These are phyloP conservation scores for Allium fistulosum DNA, from an alignment of 106 monocot species.

Conservation along the genomic window DNA sequence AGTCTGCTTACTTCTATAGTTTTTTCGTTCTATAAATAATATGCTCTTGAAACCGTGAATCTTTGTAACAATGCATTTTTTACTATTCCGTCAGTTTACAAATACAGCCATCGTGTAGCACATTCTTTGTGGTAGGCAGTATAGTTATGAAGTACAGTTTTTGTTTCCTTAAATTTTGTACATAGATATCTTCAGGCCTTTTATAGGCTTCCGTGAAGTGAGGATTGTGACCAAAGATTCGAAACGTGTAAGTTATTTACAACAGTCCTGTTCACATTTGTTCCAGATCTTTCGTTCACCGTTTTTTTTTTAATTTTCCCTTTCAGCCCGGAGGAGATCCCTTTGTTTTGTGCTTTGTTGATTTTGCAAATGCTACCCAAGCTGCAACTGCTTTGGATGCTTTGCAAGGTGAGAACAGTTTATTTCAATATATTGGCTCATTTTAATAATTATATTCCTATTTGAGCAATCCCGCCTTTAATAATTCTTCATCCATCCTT, in stretches of 20 bases:
- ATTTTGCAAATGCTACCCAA: constrained; percentile 26
- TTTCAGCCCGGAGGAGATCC: constrained; percentile 31
- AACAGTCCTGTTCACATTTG: neutral
- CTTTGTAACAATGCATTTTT: too few species aligned
- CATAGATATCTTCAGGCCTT: constrained; percentile 65
- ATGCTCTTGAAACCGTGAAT: too few species aligned
- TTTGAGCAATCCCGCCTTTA: too few species aligned
- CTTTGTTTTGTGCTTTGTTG: constrained; percentile 43
- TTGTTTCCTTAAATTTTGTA: constrained; percentile 34
- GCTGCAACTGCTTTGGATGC: constrained; percentile 37
- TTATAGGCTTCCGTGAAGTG: constrained; percentile 66
- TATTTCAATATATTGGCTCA: too few species aligned
- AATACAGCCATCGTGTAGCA: too few species aligned
- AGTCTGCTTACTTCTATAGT: too few species aligned
- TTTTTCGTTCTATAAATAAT: too few species aligned
- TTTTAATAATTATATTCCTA: too few species aligned
- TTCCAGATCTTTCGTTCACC: too few species aligned
- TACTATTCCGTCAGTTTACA: too few species aligned
- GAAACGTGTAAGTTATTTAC: constrained; percentile 35
- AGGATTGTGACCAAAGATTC: constrained; percentile 68
- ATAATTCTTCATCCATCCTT: too few species aligned
- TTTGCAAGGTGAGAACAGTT: constrained; percentile 31
- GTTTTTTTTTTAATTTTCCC: neutral
- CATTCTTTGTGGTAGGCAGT: too few species aligned
- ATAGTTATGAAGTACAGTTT: neutral